Conservation (phyloP, 352 stramenopile species). For the Phytopythium boreale region DNA sequence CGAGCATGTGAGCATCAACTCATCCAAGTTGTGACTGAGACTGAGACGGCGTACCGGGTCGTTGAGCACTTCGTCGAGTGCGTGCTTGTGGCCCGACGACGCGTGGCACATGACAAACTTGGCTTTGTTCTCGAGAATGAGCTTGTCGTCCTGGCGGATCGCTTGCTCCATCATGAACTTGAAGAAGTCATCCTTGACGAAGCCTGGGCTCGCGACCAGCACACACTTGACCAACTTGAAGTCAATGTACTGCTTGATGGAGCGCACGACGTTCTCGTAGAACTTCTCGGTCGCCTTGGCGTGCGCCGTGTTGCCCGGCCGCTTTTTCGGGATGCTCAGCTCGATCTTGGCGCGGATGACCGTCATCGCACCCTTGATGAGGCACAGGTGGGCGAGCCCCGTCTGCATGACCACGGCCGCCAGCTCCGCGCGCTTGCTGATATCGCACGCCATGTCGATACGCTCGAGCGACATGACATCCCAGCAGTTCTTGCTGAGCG, state of each 20-base stretch:
- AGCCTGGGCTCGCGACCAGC: constrained; percentile 94
- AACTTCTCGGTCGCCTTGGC: constrained; percentile 95
- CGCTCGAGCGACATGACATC: constrained; percentile 97
- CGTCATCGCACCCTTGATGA: constrained; percentile 97
- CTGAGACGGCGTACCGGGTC: constrained; percentile 54
- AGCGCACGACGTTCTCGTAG: constrained; percentile 95
- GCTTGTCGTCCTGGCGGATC: constrained; percentile 91
- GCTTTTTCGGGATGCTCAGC: constrained; percentile 96
- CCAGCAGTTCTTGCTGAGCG: constrained; percentile 95
- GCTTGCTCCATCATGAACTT: constrained; percentile 93
- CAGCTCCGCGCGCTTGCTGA: constrained; percentile 93
- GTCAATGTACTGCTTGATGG: constrained; percentile 95
- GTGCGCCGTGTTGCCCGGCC: constrained; percentile 92
- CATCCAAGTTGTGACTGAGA: not conserved
- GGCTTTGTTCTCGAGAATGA: constrained; percentile 94
- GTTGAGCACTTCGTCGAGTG: constrained; percentile 96
- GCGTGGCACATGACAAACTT: constrained; percentile 96
- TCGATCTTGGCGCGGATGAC: constrained; percentile 95
- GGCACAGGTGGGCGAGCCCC: constrained; percentile 95
- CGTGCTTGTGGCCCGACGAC: constrained; percentile 96
- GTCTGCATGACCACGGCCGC: constrained; percentile 96
- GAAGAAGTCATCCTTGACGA: constrained; percentile 98
- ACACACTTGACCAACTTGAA: constrained; percentile 97
- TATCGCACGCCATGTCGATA: constrained; percentile 94
- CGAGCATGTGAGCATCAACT: not conserved